phyloP scores from a whole-genome alignment of 495 filamentous ascomycete species.

The Baudoinia panamericana region DNA sequence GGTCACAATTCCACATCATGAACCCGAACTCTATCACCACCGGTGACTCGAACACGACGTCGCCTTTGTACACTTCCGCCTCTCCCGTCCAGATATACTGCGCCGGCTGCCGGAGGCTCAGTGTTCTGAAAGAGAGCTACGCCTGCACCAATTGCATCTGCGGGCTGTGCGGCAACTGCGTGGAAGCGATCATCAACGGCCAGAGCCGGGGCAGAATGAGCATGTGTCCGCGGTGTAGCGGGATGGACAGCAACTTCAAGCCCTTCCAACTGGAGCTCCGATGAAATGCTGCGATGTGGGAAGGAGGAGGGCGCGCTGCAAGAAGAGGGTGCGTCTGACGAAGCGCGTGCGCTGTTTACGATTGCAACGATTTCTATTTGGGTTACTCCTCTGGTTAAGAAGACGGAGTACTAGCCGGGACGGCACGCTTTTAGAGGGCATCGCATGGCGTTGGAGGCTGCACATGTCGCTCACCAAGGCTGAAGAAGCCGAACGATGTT shows the following conservation, averaged over 20 bases:
- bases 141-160: conserved; percentile 93
- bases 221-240: conserved; percentile 53
- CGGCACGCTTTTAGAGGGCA: too few relatives aligned
- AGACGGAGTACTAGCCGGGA: too few relatives aligned
- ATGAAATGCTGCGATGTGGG: too few relatives aligned
- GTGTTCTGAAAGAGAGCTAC: conserved; percentile 63
- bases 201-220: conserved; percentile 36
- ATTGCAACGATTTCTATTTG: too few relatives aligned
- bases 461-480: too few relatives aligned
- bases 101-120: conserved; percentile 62
- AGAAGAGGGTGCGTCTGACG: too few relatives aligned
- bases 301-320: too few relatives aligned
- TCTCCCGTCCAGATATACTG: conserved; percentile 67
- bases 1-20: conserved; percentile 49
- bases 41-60: conserved; percentile 32
- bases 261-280: conserved; percentile 56
- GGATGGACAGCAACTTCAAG: conserved; percentile 54
- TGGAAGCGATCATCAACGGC: conserved; percentile 57
- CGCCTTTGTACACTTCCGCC: conserved; percentile 33
- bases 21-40: conserved; percentile 29
- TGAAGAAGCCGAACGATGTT: too few relatives aligned
- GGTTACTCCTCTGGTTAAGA: too few relatives aligned
- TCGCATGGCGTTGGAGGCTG: too few relatives aligned
- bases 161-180: conserved; percentile 74
- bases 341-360: too few relatives aligned